Evolutionary conservation across 2,329 filamentous ascomycete genomes (phyloP).

Genomic region (Cladosporium austrohemisphaericum): DNA sequence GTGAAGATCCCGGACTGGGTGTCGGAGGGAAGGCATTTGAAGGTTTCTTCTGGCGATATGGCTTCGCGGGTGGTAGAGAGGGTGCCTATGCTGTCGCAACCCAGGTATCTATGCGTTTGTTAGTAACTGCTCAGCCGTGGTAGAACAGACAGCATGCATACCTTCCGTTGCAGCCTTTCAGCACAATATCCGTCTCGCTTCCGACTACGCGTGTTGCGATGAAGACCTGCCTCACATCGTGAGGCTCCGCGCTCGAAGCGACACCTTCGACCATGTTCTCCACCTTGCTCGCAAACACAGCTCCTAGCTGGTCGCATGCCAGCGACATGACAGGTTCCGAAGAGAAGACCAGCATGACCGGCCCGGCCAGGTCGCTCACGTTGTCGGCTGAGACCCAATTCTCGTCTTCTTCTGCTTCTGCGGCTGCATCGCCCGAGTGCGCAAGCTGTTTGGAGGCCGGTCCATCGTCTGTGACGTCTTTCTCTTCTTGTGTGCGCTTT

Average conservation of each 20-base stretch:
- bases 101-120: constrained; percentile 62
- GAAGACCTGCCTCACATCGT: constrained; percentile 95
- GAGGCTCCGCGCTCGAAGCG: constrained; percentile 81
- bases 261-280: constrained; percentile 88
- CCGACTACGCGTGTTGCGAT: constrained; percentile 79
- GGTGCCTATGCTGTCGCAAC: constrained; percentile 78
- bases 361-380: constrained; percentile 71
- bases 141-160: background rate
- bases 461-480: constrained; percentile 38
- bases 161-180: constrained; percentile 89
- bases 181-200: constrained; percentile 68
- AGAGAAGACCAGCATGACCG: constrained; percentile 76
- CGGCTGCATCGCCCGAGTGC: constrained; percentile 31
- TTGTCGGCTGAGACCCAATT: constrained; percentile 86
- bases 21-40: constrained; percentile 46
- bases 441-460: constrained; percentile 34
- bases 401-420: constrained; percentile 64
- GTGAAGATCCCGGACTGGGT: constrained; percentile 24
- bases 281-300: constrained; percentile 74
- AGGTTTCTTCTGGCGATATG: constrained; percentile 78
- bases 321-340: constrained; percentile 70
- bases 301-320: constrained; percentile 80
- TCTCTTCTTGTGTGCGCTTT: constrained; percentile 63
- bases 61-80: constrained; percentile 75
- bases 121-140: background rate